phyloP scores from a whole-genome alignment of 192 early-diverging fungal genomes.

The Entophlyctis luteolus region DNA sequence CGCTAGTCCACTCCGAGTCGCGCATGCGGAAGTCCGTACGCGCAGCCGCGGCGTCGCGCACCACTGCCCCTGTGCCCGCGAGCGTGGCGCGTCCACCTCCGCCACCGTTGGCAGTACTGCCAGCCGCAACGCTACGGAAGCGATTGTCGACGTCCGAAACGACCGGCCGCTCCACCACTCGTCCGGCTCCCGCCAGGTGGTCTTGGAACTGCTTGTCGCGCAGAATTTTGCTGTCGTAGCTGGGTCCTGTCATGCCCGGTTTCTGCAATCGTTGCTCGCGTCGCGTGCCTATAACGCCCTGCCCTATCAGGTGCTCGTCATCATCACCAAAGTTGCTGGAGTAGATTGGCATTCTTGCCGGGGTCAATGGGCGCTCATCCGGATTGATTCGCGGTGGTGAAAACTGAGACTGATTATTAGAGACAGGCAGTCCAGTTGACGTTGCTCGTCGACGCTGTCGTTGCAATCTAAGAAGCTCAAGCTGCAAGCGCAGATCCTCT shows the following conservation, averaged over 20 bases:
- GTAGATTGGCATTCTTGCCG: not conserved
- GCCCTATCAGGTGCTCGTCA: not conserved
- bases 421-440: not conserved
- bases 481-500: not conserved
- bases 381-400: not conserved
- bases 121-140: not conserved
- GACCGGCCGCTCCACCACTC: not conserved
- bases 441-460: not conserved
- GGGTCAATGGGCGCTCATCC: not conserved
- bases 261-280: not conserved
- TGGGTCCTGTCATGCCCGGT: not conserved
- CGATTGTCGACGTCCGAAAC: not conserved
- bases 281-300: not conserved
- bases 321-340: too few relatives aligned
- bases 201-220: slow-evolving; percentile 9
- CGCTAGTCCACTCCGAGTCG: not conserved
- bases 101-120: not conserved
- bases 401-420: not conserved
- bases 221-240: not conserved
- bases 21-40: not conserved
- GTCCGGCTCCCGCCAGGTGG: not conserved
- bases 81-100: not conserved
- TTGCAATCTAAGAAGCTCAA: not conserved
- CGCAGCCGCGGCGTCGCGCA: not conserved
- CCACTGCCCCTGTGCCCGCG: too few relatives aligned